Conservation (phyloP, 164 flowering plant species). For the Annona squamosa region DNA sequence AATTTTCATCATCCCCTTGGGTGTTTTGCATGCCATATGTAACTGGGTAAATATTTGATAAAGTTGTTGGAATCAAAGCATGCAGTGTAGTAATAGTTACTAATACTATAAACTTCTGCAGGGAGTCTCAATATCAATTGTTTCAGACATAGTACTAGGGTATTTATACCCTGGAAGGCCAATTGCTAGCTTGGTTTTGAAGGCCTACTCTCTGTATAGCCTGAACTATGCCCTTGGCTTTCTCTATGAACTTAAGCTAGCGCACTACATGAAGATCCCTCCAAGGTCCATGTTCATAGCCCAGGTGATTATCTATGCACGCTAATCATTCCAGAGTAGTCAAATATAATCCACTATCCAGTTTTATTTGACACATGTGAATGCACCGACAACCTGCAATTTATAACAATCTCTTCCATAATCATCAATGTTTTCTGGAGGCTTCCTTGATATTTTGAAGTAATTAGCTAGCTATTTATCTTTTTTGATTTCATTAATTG, state of each 20-base stretch:
- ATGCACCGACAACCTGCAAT: too few relatives aligned
- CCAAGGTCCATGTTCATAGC: background rate
- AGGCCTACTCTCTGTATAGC: conserved; percentile 36
- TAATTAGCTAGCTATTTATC: too few relatives aligned
- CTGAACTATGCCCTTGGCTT: background rate
- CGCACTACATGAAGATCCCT: conserved; percentile 5
- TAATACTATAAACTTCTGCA: conserved; percentile 12
- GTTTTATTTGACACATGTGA: too few relatives aligned
- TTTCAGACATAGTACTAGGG: conserved; percentile 55
- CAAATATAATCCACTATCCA: too few relatives aligned
- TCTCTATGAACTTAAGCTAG: background rate
- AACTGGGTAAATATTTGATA: background rate
- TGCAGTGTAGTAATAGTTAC: background rate
- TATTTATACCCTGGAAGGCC: conserved; percentile 57
- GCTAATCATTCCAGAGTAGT: too few relatives aligned
- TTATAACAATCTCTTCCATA: too few relatives aligned
- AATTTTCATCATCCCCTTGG: background rate
- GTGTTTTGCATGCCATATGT: background rate
- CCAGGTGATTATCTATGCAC: background rate
- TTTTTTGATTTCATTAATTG: too few relatives aligned
- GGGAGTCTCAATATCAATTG: conserved; percentile 45
- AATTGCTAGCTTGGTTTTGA: conserved; percentile 52
- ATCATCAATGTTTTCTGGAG: too few relatives aligned
- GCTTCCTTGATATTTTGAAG: background rate
- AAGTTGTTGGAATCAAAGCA: too few relatives aligned